Conservation (phyloP, 176 grass and related monocot species). For the Bonia amplexicaulis region DNA sequence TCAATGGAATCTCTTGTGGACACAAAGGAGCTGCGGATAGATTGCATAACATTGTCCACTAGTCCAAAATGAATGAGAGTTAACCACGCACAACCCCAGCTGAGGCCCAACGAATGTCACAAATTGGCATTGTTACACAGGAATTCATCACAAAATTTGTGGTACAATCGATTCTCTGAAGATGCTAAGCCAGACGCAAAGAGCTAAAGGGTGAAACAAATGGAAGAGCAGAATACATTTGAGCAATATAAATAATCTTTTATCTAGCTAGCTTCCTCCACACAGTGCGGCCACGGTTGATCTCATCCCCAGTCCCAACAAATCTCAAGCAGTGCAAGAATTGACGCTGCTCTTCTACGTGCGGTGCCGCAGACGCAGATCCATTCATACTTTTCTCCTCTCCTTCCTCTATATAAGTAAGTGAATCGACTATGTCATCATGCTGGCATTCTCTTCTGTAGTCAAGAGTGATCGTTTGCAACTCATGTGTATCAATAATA, state of each 20-base stretch:
- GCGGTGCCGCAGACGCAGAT: slow-evolving; percentile 21
- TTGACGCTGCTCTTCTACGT: slow-evolving; percentile 44
- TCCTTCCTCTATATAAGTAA: slow-evolving; percentile 67
- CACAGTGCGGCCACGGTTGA: slow-evolving; percentile 81
- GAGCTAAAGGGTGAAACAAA: slow-evolving; percentile 20
- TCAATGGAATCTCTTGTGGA: not conserved
- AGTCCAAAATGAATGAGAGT: slow-evolving; percentile 10
- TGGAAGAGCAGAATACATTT: not conserved
- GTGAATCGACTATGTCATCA: slow-evolving; percentile 79
- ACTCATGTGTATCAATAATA: slow-evolving; percentile 92
- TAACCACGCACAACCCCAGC: not conserved
- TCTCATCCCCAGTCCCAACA: slow-evolving; percentile 56
- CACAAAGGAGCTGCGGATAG: not conserved
- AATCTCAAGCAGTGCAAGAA: slow-evolving; percentile 87
- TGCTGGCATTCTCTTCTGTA: slow-evolving; percentile 96
- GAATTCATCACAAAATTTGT: slow-evolving; percentile 34
- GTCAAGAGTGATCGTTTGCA: slow-evolving; percentile 97
- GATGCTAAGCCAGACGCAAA: not conserved
- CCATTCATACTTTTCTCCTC: slow-evolving; percentile 50
- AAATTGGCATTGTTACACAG: slow-evolving; percentile 11
- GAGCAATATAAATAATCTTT: not conserved
- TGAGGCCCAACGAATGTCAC: slow-evolving; percentile 6
- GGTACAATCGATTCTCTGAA: slow-evolving; percentile 24
- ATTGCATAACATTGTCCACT: not conserved
- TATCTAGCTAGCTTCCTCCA: slow-evolving; percentile 86